Conservation (phyloP, 257 asterid genomes). For the Ballota nigra region DNA sequence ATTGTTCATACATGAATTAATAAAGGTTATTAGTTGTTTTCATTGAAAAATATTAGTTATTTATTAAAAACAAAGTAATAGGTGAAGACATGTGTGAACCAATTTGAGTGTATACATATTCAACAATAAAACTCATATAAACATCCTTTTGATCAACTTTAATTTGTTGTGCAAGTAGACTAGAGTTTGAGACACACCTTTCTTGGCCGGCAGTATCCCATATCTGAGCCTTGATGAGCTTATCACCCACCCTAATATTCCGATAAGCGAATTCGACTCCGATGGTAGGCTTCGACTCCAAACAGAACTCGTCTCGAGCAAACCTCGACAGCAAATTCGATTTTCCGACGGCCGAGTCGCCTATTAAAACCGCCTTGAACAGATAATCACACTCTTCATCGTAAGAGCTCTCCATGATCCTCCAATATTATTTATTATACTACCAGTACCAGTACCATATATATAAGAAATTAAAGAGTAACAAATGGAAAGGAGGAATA, state of each 20-base stretch:
- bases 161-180: neutral
- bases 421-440: neutral
- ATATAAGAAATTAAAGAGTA: neutral
- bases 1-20: too few species aligned
- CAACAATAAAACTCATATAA: too few species aligned
- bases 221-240: constrained; percentile 83
- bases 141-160: neutral
- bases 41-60: too few species aligned
- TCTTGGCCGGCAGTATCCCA: constrained; percentile 99
- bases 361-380: constrained; percentile 77
- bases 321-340: constrained; percentile 73
- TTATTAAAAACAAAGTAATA: too few species aligned
- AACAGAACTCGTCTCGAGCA: constrained; percentile 55
- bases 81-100: too few species aligned
- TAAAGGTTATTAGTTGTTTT: too few species aligned
- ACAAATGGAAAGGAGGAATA: neutral
- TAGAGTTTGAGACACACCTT: constrained; percentile 36
- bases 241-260: constrained; percentile 63
- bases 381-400: constrained; percentile 91
- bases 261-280: constrained; percentile 87
- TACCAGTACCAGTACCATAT: neutral
- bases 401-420: constrained; percentile 43
- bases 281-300: constrained; percentile 85
- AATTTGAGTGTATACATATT: too few species aligned
- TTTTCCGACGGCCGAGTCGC: constrained; percentile 87